phyloP scores from a whole-genome alignment of 1,284 basidiomycete genomes.

The Chondrostereum purpureum region DNA sequence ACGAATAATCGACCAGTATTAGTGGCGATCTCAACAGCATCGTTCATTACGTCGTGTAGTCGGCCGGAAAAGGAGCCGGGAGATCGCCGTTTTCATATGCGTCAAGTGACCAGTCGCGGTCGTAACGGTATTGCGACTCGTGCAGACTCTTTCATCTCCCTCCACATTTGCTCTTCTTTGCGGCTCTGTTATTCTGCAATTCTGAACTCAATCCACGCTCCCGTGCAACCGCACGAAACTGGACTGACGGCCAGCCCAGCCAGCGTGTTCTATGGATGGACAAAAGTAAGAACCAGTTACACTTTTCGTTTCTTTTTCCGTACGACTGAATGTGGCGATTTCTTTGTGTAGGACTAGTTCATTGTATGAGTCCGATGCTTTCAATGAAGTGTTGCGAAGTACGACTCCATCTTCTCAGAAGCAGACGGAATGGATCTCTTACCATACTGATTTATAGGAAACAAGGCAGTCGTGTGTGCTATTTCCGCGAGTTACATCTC shows the following conservation, averaged over 20 bases:
- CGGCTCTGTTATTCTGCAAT: slow-evolving; percentile 13
- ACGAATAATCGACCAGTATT: neutral
- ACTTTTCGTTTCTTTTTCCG: no score
- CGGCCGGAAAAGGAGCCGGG: no score
- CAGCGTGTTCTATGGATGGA: slow-evolving; percentile 74
- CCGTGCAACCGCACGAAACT: slow-evolving; percentile 58
- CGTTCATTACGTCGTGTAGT: no score
- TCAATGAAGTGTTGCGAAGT: slow-evolving; percentile 68
- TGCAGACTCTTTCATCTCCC: slow-evolving; percentile 13
- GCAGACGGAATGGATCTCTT: slow-evolving; percentile 1
- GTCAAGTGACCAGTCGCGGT: neutral
- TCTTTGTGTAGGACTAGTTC: slow-evolving; percentile 46
- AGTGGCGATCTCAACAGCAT: neutral
- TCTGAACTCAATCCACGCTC: slow-evolving; percentile 18
- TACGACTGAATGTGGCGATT: slow-evolving; percentile 3
- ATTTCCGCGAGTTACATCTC: slow-evolving; percentile 78
- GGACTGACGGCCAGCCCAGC: slow-evolving; percentile 53
- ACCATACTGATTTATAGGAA: slow-evolving; percentile 35
- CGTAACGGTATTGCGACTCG: neutral
- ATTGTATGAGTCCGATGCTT: slow-evolving; percentile 52
- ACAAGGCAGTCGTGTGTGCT: slow-evolving; percentile 79
- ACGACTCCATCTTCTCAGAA: slow-evolving; percentile 19
- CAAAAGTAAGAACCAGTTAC: slow-evolving; percentile 39
- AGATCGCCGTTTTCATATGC: no score
- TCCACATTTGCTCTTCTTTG: slow-evolving; percentile 15